These are phyloP conservation scores for Geoglossum cookeanum DNA, from an alignment of 2,329 filamentous ascomycete genomes.

Conservation along the genomic window DNA sequence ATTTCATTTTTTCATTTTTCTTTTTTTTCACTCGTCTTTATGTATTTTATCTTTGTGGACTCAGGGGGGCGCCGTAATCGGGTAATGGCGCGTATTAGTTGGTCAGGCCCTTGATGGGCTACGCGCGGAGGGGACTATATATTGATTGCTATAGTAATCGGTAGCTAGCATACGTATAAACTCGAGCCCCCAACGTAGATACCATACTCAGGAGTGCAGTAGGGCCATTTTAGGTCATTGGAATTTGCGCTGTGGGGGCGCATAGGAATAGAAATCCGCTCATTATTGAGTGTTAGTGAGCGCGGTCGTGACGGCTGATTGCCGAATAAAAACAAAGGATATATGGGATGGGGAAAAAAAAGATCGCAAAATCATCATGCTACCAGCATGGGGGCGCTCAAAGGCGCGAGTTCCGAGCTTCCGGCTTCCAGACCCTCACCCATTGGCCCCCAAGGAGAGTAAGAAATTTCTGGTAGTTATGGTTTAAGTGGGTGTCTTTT, in stretches of 20 bases:
- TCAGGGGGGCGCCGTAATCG: too few species aligned
- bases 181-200: neutral
- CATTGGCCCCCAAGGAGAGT: neutral
- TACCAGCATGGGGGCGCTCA: neutral
- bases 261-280: neutral
- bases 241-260: neutral
- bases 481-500: neutral
- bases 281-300: too few species aligned
- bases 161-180: neutral
- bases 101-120: neutral
- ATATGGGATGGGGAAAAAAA: neutral
- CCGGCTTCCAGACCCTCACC: neutral
- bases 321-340: neutral
- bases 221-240: neutral
- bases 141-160: neutral
- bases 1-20: too few species aligned
- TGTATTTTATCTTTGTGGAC: too few species aligned
- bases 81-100: too few species aligned
- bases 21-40: too few species aligned
- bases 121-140: neutral
- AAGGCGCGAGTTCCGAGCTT: neutral
- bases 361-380: neutral
- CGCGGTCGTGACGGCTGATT: too few species aligned
- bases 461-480: neutral
- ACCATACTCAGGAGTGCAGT: neutral